Evolutionary conservation across 1,284 basidiomycete species (phyloP).

Genomic region (Malassezia globosa): DNA sequence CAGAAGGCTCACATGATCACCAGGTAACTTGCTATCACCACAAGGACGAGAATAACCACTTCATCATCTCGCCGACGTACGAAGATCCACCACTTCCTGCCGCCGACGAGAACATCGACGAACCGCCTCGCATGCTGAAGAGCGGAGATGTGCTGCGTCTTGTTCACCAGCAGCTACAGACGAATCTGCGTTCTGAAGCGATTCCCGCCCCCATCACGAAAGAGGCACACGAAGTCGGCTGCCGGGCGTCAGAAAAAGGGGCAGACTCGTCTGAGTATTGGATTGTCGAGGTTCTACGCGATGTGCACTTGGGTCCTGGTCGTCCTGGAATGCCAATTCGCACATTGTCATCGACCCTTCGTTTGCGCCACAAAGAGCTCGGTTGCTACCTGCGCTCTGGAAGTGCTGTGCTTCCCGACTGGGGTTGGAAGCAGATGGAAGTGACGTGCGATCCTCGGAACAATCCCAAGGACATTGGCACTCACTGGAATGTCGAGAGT

Average conservation of each 20-base stretch:
- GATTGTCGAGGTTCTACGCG: slow-evolving; percentile 87
- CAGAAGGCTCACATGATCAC: slow-evolving; percentile 82
- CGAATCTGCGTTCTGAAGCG: slow-evolving; percentile 83
- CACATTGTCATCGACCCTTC: slow-evolving; percentile 75
- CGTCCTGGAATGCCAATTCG: slow-evolving; percentile 62
- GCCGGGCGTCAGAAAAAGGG: slow-evolving; percentile 76
- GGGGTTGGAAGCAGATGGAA: slow-evolving; percentile 99
- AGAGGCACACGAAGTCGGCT: slow-evolving; percentile 78
- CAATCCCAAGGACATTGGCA: slow-evolving; percentile 68
- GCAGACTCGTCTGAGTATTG: slow-evolving; percentile 85
- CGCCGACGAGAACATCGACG: slow-evolving; percentile 19
- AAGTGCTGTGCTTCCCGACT: slow-evolving; percentile 80
- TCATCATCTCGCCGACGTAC: slow-evolving; percentile 71
- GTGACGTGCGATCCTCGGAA: slow-evolving; percentile 85
- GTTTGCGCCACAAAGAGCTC: slow-evolving; percentile 65
- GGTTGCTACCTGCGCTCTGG: slow-evolving; percentile 68
- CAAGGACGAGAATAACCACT: slow-evolving; percentile 95
- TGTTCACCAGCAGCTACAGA: slow-evolving; percentile 65
- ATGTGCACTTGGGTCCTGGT: slow-evolving; percentile 52
- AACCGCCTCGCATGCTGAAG: slow-evolving; percentile 55
- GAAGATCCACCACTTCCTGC: slow-evolving; percentile 49
- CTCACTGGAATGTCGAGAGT: slow-evolving; percentile 95
- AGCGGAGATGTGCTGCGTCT: slow-evolving; percentile 72
- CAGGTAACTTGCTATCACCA: slow-evolving; percentile 99
- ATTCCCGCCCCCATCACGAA: slow-evolving; percentile 81